These are phyloP conservation scores for Ophryocystis elektroscirrha DNA, from an alignment of 169 alveolate genomes.

Conservation along the genomic window DNA sequence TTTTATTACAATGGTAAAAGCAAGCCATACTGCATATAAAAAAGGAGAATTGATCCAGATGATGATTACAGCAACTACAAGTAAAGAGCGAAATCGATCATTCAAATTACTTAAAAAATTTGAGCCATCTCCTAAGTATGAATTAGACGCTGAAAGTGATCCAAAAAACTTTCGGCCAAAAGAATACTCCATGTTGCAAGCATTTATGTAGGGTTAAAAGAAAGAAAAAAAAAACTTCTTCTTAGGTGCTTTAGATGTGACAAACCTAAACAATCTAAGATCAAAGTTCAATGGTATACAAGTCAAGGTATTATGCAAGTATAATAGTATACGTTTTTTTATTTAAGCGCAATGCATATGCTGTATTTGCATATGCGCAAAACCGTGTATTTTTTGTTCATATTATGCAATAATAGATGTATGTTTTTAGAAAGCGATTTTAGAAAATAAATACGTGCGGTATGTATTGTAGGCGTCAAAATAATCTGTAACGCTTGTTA, in stretches of 20 bases:
- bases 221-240: not conserved
- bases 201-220: constrained; percentile 2
- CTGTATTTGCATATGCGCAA: too few relatives aligned
- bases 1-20: too few relatives aligned
- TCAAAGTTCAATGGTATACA: constrained; percentile 9
- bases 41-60: constrained; percentile 4
- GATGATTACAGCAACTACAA: constrained; percentile 1
- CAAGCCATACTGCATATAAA: too few relatives aligned
- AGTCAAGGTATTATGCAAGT: constrained; percentile 8
- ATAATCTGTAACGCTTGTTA: too few relatives aligned
- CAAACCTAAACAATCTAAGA: constrained; percentile 4
- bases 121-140: constrained; percentile 1
- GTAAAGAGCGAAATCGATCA: constrained; percentile 1
- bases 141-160: constrained; percentile 7
- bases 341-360: too few relatives aligned
- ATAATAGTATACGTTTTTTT: too few relatives aligned
- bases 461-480: too few relatives aligned
- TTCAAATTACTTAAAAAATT: constrained; percentile 6
- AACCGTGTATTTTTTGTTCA: too few relatives aligned
- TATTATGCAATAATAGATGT: too few relatives aligned
- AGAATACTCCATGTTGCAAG: constrained; percentile 3
- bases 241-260: constrained; percentile 16
- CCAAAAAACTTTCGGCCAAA: constrained; percentile 1
- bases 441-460: too few relatives aligned
- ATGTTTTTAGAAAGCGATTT: too few relatives aligned